phyloP scores from a whole-genome alignment of 208 protist genomes.

The Trypanosoma conorhini region DNA sequence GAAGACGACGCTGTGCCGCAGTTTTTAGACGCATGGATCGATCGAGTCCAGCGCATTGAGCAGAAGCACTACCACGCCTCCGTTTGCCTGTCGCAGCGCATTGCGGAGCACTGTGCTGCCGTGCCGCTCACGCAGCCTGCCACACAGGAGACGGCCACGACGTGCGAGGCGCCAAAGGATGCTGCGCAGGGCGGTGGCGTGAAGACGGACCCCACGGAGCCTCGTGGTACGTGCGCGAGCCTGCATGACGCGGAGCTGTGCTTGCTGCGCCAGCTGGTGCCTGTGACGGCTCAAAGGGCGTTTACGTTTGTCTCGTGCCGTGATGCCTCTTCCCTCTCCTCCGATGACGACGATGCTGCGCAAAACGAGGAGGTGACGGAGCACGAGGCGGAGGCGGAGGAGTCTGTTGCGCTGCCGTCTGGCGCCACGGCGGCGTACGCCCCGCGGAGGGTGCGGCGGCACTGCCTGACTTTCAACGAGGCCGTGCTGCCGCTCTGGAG shows the following conservation, averaged over 20 bases:
- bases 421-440: background rate
- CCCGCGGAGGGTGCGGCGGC: slow-evolving; percentile 11
- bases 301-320: slow-evolving; percentile 56
- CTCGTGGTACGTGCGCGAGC: slow-evolving; percentile 19
- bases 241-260: slow-evolving; percentile 59
- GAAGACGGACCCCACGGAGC: background rate
- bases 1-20: background rate
- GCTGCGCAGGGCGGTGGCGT: background rate
- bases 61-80: slow-evolving; percentile 55
- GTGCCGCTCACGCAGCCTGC: background rate
- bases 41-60: slow-evolving; percentile 53
- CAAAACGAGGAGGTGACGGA: slow-evolving; percentile 6
- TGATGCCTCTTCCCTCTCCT: slow-evolving; percentile 29
- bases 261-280: slow-evolving; percentile 33
- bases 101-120: slow-evolving; percentile 35
- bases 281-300: slow-evolving; percentile 10
- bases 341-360: slow-evolving; percentile 1
- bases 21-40: slow-evolving; percentile 54
- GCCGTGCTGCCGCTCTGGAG: slow-evolving; percentile 16
- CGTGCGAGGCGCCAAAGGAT: background rate
- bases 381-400: background rate
- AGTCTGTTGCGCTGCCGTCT: slow-evolving; percentile 4
- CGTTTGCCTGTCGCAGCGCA: slow-evolving; percentile 31
- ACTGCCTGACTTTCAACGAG: slow-evolving; percentile 18
- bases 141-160: background rate